Base-by-base conservation (phyloP, 306 rosid species). In the Alnus rubra region DNA sequence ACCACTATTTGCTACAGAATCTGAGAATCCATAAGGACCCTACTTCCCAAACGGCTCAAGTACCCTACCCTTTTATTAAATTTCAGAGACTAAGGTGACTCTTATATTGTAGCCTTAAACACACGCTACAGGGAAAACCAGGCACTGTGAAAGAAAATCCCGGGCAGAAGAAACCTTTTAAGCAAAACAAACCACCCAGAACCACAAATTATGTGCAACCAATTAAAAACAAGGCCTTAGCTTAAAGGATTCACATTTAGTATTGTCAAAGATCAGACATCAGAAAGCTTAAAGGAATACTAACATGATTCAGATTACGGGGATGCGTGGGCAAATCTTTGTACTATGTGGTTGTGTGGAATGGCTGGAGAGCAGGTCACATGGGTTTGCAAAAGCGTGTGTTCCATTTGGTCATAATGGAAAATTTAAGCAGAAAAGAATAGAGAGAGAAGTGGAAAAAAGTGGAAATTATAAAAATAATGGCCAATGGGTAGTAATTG, bases 321-420 rank as follows among this genome's bases (percentile, higher is more conserved):
- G 42, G 49, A 69, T 39, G 77, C n/a, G 13, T 50, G 69, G 70
- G 64, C 53, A 78, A 62, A 67, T 37, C 42, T 60, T 74, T 18
- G 85, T 33, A 78, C 39, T 56, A 23, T 16, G 54, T 60, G 69
- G 18, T 62, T 44, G 71, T 78, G 76, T 54, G 87, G 75, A 51
- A 80, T 71, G 86, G 84, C 37, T 78, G 78, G 89, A 79, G 78
- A 59, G 88, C 87, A 81, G 48, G 81, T 83, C 92, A 88, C 90
- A 89, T 88, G 93, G 84, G 82, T 45, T 82, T 75, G 77, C 69
- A 75, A 86, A 84, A 70, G 77, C 82, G 84, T 69, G 85, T 78
- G 82, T 18, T 11, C 49, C 53, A 52, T 67, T 69, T 71, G 54
- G 75, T 51, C 50, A 67, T 60, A 48, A 12, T 39, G n/a, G 55